A percentile compares a stretch with the other conserved stretches of the same genome.
Evolutionary conservation across 2,329 filamentous ascomycete genomes (phyloP).

Genomic region (Coniochaeta prunicola): DNA sequence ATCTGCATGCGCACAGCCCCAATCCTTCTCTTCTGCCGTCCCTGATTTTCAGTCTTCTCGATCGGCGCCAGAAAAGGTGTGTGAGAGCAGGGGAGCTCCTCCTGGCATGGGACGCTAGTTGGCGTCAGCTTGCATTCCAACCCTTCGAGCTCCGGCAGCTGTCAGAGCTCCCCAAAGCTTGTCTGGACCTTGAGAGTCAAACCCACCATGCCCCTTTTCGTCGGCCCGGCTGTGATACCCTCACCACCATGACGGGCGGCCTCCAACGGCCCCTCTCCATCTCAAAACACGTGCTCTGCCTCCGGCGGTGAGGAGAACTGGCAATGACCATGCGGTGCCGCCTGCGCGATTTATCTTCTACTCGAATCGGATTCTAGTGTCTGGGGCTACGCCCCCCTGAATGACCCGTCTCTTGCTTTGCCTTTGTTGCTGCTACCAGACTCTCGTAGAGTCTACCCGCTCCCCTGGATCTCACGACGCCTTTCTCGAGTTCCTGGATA

Average conservation of each 20-base stretch:
- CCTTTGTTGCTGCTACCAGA: neutral
- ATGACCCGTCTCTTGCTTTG: neutral
- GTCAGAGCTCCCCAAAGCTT: neutral
- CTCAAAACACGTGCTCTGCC: neutral
- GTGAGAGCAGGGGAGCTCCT: neutral
- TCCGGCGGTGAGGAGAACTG: neutral
- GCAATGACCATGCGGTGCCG: neutral
- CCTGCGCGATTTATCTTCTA: neutral
- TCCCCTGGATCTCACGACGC: neutral
- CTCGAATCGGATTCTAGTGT: neutral
- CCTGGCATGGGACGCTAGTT: neutral
- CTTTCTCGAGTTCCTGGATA: neutral
- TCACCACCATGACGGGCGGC: neutral
- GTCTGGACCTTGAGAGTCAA: neutral
- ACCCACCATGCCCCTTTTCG: neutral
- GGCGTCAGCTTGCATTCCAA: neutral
- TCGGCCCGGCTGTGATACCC: neutral
- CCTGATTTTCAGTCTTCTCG: neutral
- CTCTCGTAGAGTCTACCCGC: neutral
- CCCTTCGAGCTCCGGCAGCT: neutral
- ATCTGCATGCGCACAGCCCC: neutral
- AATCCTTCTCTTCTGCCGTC: neutral
- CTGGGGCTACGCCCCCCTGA: neutral
- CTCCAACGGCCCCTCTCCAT: neutral
- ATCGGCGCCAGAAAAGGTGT: neutral